These are phyloP conservation scores for Phialophora chinensis DNA, from an alignment of 2,329 filamentous ascomycete genomes.

Conservation along the genomic window DNA sequence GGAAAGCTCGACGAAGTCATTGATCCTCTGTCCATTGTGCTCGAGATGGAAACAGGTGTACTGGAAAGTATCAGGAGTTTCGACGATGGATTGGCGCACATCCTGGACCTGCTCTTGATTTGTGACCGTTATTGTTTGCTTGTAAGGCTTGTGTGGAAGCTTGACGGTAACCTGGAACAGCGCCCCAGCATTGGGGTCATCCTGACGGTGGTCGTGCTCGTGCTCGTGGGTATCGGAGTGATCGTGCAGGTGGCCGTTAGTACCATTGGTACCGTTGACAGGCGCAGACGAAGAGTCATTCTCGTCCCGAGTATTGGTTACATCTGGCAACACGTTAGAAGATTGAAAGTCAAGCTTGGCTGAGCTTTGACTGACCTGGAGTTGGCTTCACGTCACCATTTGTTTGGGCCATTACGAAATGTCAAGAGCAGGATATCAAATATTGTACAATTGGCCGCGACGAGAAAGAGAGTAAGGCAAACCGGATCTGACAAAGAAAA, in stretches of 20 bases:
- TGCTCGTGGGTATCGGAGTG: constrained; percentile 29
- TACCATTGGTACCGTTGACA: constrained; percentile 34
- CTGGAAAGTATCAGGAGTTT: constrained; percentile 88
- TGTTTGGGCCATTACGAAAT: constrained; percentile 35
- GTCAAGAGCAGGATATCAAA: constrained; percentile 27
- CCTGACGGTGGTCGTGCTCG: constrained; percentile 36
- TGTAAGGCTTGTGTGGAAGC: constrained; percentile 77
- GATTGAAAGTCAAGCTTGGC: background rate
- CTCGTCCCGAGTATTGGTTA: constrained; percentile 18
- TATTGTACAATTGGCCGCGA: constrained; percentile 33
- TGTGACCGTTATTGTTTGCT: constrained; percentile 87
- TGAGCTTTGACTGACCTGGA: constrained; percentile 31
- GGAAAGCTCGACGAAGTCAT: constrained; percentile 91
- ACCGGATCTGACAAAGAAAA: constrained; percentile 32
- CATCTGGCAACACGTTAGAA: constrained; percentile 28
- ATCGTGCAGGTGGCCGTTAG: constrained; percentile 30
- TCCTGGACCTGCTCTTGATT: constrained; percentile 97
- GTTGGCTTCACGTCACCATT: constrained; percentile 40
- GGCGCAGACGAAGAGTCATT: constrained; percentile 21
- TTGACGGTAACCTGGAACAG: constrained; percentile 77
- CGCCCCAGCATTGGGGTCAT: constrained; percentile 46
- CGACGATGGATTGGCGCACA: constrained; percentile 93
- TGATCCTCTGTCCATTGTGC: constrained; percentile 84
- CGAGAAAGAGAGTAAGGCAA: constrained; percentile 15
- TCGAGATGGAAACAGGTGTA: constrained; percentile 99